phyloP scores from a whole-genome alignment of 108 stramenopile genomes.

The Skeletonema tropicum region DNA sequence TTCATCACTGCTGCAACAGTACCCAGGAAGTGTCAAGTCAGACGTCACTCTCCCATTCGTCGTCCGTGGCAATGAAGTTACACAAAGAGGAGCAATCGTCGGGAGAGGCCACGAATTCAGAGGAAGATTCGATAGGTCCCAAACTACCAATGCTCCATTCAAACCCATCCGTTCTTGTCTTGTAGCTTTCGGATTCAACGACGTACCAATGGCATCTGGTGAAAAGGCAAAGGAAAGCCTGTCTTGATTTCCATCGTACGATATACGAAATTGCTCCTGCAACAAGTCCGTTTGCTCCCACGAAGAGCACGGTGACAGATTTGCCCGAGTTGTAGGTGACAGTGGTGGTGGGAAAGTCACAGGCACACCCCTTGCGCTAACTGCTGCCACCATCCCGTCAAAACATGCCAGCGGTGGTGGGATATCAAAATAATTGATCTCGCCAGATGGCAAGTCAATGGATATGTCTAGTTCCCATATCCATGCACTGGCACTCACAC shows the following conservation, averaged over 20 bases:
- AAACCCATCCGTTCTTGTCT: conserved; percentile 30
- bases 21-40: conserved; percentile 31
- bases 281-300: conserved; percentile 41
- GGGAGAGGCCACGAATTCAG: conserved; percentile 29
- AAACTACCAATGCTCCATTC: conserved; percentile 34
- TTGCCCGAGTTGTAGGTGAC: conserved; percentile 28
- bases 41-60: conserved; percentile 22
- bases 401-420: conserved; percentile 42
- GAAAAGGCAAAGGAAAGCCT: conserved; percentile 35
- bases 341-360: conserved; percentile 27
- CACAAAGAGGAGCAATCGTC: conserved; percentile 22
- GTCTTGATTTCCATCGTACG: conserved; percentile 32
- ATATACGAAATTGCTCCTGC: conserved; percentile 38
- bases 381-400: conserved; percentile 43
- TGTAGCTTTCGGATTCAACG: conserved; percentile 31
- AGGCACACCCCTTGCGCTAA: conserved; percentile 28
- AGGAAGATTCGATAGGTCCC: conserved; percentile 25
- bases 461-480: conserved; percentile 49
- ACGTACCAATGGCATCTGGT: conserved; percentile 39
- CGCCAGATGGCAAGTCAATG: conserved; percentile 29
- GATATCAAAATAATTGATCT: conserved; percentile 29
- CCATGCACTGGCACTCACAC: conserved; percentile 32
- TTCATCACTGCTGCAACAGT: neutral
- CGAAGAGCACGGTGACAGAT: conserved; percentile 33
- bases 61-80: conserved; percentile 20